Evolutionary conservation across 2,329 filamentous ascomycete species (phyloP).

Genomic region (Cladosporium sp.): DNA sequence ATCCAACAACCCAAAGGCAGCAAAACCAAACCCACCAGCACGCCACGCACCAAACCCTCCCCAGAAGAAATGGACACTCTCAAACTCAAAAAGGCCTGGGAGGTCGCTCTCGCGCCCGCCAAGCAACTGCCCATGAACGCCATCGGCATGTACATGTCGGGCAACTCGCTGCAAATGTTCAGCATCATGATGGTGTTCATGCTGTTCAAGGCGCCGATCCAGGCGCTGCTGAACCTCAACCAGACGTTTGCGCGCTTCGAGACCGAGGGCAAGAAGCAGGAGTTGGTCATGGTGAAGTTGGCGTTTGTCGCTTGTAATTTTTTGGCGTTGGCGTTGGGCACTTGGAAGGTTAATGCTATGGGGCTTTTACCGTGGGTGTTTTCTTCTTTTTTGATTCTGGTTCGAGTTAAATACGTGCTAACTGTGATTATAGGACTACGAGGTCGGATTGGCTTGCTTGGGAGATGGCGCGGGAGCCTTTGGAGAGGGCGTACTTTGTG

Average conservation of each 20-base stretch:
- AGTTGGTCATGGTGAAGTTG: slow-evolving; percentile 77
- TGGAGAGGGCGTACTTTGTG: slow-evolving; percentile 54
- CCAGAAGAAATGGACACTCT: slow-evolving; percentile 87
- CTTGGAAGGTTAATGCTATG: slow-evolving; percentile 98
- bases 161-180: slow-evolving; percentile 97
- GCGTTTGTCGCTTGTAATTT: slow-evolving; percentile 86
- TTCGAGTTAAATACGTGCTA: slow-evolving; percentile 15
- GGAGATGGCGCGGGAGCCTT: slow-evolving; percentile 69
- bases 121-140: slow-evolving; percentile 97
- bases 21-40: slow-evolving; percentile 20
- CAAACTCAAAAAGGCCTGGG: slow-evolving; percentile 98
- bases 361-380: slow-evolving; percentile 74
- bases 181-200: slow-evolving; percentile 99
- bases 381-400: background rate
- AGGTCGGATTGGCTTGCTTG: slow-evolving; percentile 96
- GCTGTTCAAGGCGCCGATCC: slow-evolving; percentile 93
- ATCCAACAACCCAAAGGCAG: slow-evolving; percentile 18
- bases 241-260: slow-evolving; percentile 89
- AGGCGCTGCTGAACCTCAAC: slow-evolving; percentile 77
- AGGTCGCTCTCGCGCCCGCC: slow-evolving; percentile 85
- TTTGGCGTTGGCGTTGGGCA: slow-evolving; percentile 72
- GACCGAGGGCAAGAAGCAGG: slow-evolving; percentile 66
- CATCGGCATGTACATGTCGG: slow-evolving; percentile 99
- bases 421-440: slow-evolving; percentile 62
- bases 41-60: slow-evolving; percentile 62